A percentile compares a stretch with the other conserved stretches of the same genome.
Evolutionary conservation across 805 yeast species (phyloP).

Genomic region (Ogataea philodendri): DNA sequence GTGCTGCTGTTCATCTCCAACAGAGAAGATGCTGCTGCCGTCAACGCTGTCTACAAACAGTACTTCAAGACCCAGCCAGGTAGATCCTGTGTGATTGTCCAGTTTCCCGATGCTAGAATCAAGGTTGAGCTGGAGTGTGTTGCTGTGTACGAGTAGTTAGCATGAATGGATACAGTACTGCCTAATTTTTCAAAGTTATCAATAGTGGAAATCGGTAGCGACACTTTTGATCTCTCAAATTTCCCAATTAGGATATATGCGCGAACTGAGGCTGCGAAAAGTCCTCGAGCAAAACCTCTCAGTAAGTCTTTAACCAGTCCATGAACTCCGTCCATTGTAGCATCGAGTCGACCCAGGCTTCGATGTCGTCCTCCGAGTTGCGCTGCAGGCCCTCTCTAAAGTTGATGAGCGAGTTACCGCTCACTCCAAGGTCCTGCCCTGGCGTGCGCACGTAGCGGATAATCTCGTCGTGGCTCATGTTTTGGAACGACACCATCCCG

Average conservation of each 20-base stretch:
- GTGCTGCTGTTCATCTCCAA: constrained; percentile 48
- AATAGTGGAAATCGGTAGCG: not conserved
- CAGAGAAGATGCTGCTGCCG: constrained; percentile 39
- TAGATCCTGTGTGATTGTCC: constrained; percentile 51
- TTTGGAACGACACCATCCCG: constrained; percentile 3
- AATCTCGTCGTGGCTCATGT: constrained; percentile 3
- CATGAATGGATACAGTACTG: constrained; percentile 12
- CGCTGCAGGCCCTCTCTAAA: constrained; percentile 1
- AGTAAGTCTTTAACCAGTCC: constrained; percentile 2
- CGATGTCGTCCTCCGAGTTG: constrained; percentile 1
- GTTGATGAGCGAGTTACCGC: constrained; percentile 1
- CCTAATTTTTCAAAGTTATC: no score
- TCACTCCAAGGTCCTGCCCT: constrained; percentile 3
- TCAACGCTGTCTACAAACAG: constrained; percentile 47
- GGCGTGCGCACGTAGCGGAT: constrained; percentile 1
- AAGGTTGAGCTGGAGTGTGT: constrained; percentile 53
- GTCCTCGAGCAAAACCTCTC: not conserved
- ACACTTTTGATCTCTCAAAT: not conserved
- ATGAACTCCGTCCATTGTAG: constrained; percentile 3
- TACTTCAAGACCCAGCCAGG: constrained; percentile 50
- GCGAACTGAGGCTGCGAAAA: not conserved
- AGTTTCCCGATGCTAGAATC: constrained; percentile 48
- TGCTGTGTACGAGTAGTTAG: constrained; percentile 20
- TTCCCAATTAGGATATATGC: not conserved
- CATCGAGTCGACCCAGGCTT: constrained; percentile 1